Conservation (phyloP, 75 land plant genomes). For the Isoetes taiwanensis region DNA sequence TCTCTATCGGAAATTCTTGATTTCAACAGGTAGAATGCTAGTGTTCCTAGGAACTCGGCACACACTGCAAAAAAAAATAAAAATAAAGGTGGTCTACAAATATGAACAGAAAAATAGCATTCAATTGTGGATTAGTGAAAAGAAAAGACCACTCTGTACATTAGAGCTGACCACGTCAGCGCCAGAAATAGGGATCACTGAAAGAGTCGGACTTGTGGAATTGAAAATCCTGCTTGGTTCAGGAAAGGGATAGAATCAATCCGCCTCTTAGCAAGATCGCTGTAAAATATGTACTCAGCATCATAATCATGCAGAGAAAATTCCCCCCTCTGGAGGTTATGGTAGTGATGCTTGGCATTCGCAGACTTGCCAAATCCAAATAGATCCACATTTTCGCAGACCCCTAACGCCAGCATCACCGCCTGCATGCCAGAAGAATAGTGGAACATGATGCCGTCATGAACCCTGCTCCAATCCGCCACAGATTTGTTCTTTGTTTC, state of each 20-base stretch:
- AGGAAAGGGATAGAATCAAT: constrained; percentile 16
- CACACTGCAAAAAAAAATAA: too few relatives aligned
- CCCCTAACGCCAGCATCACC: constrained; percentile 72
- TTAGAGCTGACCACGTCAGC: too few relatives aligned
- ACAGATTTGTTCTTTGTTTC: constrained; percentile 35
- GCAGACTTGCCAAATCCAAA: constrained; percentile 80
- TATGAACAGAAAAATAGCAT: too few relatives aligned
- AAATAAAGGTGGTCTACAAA: too few relatives aligned
- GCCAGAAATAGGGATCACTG: too few relatives aligned
- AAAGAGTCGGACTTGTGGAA: too few relatives aligned
- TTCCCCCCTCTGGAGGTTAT: constrained; percentile 64
- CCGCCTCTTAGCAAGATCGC: constrained; percentile 27
- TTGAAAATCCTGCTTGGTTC: constrained; percentile 10
- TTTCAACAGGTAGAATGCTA: too few relatives aligned
- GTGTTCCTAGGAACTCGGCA: too few relatives aligned
- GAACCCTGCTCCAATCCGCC: constrained; percentile 47
- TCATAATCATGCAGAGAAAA: constrained; percentile 77
- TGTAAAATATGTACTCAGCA: constrained; percentile 73
- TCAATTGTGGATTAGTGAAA: too few relatives aligned
- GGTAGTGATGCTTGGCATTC: constrained; percentile 77
- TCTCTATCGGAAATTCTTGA: too few relatives aligned
- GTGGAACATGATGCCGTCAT: constrained; percentile 61
- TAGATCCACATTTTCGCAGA: constrained; percentile 65
- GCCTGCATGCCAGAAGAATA: constrained; percentile 97
- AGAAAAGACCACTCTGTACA: too few relatives aligned